Evolutionary conservation across 75 land plant genomes (phyloP).

Genomic region (Sequoia sempervirens): DNA sequence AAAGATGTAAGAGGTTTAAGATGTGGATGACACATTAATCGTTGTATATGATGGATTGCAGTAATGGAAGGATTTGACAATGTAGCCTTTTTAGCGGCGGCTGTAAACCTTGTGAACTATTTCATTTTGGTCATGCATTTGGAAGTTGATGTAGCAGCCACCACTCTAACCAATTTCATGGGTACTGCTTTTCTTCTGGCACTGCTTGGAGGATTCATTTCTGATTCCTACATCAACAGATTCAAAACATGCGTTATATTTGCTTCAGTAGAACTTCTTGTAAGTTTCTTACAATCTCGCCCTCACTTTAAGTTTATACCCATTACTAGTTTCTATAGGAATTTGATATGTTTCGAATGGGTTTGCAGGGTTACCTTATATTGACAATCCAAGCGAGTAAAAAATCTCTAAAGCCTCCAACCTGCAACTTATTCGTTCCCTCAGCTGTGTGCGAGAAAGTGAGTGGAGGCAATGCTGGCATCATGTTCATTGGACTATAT

Average conservation of each 20-base stretch:
- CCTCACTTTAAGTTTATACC: no score
- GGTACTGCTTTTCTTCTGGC: slow-evolving; percentile 44
- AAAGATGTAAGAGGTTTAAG: neutral
- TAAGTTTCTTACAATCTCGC: slow-evolving; percentile 3
- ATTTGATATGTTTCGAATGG: neutral
- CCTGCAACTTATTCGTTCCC: slow-evolving; percentile 3
- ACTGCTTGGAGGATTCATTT: slow-evolving; percentile 51
- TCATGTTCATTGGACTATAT: slow-evolving; percentile 28
- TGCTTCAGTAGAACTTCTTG: slow-evolving; percentile 31
- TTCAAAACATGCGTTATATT: slow-evolving; percentile 30
- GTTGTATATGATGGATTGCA: slow-evolving; percentile 6
- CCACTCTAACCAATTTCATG: slow-evolving; percentile 55
- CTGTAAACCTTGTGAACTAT: slow-evolving; percentile 48
- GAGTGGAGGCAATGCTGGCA: slow-evolving; percentile 13
- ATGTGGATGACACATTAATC: neutral
- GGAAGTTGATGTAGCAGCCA: slow-evolving; percentile 34
- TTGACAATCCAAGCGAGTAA: slow-evolving; percentile 32
- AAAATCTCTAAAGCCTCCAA: slow-evolving; percentile 23
- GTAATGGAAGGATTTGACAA: slow-evolving; percentile 55
- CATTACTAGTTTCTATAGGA: no score
- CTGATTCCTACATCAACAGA: slow-evolving; percentile 47
- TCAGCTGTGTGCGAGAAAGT: slow-evolving; percentile 18
- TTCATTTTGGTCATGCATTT: slow-evolving; percentile 39
- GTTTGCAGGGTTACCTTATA: slow-evolving; percentile 22
- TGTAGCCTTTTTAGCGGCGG: slow-evolving; percentile 36